These are phyloP conservation scores for Metschnikowia continentalis DNA, from an alignment of 805 yeast genomes.

Conservation along the genomic window DNA sequence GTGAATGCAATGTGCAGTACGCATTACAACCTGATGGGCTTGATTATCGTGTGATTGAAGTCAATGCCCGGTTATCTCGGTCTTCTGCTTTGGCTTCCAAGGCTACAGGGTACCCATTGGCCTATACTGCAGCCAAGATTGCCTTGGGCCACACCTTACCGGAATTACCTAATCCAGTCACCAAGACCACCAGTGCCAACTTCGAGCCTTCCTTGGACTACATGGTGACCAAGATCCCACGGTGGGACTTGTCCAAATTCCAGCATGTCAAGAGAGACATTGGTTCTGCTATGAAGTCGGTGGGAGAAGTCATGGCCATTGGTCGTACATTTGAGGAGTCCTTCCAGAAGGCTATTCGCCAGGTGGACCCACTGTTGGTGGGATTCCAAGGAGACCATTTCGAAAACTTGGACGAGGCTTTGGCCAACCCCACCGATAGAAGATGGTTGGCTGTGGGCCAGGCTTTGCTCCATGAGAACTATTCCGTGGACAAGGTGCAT, in stretches of 20 bases:
- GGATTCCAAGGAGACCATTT: slow-evolving; percentile 87
- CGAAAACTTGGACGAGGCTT: slow-evolving; percentile 71
- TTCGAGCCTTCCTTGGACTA: slow-evolving; percentile 97
- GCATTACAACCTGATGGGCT: slow-evolving; percentile 94
- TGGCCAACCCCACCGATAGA: slow-evolving; percentile 88
- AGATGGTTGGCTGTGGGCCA: slow-evolving; percentile 98
- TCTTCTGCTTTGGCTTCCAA: slow-evolving; percentile 97
- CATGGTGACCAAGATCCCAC: slow-evolving; percentile 94
- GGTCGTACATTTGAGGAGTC: slow-evolving; percentile 98
- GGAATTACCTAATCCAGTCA: slow-evolving; percentile 92
- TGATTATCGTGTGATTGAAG: slow-evolving; percentile 95
- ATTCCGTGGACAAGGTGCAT: slow-evolving; percentile 88
- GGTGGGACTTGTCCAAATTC: slow-evolving; percentile 97
- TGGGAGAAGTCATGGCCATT: slow-evolving; percentile 98
- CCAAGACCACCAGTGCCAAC: slow-evolving; percentile 92
- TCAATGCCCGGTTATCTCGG: slow-evolving; percentile 93
- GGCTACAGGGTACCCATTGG: slow-evolving; percentile 98
- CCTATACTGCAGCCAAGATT: slow-evolving; percentile 97
- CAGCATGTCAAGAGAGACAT: slow-evolving; percentile 91
- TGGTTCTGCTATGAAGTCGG: slow-evolving; percentile 97
- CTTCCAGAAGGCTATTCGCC: slow-evolving; percentile 95
- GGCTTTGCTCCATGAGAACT: slow-evolving; percentile 87
- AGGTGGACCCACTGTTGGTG: slow-evolving; percentile 83
- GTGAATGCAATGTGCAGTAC: slow-evolving; percentile 98
- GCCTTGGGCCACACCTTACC: slow-evolving; percentile 93